These are phyloP conservation scores for Chlamydomonas applanata DNA, from an alignment of 139 green algal species.

Conservation along the genomic window DNA sequence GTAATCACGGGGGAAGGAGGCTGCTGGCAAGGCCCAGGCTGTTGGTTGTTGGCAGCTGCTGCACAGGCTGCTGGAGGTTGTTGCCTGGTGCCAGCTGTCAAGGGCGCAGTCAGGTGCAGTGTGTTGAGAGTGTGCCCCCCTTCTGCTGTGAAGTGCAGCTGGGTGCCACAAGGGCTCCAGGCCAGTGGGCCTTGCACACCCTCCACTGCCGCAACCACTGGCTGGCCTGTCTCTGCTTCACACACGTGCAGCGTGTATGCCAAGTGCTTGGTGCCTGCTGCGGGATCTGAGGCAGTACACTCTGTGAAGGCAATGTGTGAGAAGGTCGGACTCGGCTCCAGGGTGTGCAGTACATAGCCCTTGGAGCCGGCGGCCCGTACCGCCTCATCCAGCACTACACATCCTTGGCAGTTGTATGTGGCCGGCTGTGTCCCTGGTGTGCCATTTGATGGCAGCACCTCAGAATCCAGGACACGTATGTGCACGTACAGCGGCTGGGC, in stretches of 20 bases:
- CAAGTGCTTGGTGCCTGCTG: neutral
- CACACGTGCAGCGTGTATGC: constrained; percentile 6
- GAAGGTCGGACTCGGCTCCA: constrained; percentile 25
- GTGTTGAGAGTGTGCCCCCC: too few relatives aligned
- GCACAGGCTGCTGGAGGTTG: too few relatives aligned
- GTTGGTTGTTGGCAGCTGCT: too few relatives aligned
- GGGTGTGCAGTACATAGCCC: constrained; percentile 1
- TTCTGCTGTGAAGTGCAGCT: neutral
- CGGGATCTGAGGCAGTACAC: neutral
- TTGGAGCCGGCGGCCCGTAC: neutral
- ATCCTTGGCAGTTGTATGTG: neutral
- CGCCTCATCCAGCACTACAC: constrained; percentile 13
- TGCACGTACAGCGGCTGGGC: too few relatives aligned
- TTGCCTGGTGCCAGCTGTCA: too few relatives aligned
- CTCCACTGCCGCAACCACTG: neutral
- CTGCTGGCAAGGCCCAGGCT: too few relatives aligned
- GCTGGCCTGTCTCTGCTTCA: neutral
- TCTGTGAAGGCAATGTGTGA: constrained; percentile 12
- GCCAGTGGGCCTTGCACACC: neutral
- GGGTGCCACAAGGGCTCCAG: constrained; percentile 1
- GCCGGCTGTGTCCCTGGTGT: too few relatives aligned
- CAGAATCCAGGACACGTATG: too few relatives aligned
- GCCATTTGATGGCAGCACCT: too few relatives aligned
- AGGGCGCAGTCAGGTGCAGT: too few relatives aligned
- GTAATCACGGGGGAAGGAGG: too few relatives aligned